Evolutionary conservation across 768 basidiomycete genomes (phyloP).

Genomic region (Suillus cothurnatus): DNA sequence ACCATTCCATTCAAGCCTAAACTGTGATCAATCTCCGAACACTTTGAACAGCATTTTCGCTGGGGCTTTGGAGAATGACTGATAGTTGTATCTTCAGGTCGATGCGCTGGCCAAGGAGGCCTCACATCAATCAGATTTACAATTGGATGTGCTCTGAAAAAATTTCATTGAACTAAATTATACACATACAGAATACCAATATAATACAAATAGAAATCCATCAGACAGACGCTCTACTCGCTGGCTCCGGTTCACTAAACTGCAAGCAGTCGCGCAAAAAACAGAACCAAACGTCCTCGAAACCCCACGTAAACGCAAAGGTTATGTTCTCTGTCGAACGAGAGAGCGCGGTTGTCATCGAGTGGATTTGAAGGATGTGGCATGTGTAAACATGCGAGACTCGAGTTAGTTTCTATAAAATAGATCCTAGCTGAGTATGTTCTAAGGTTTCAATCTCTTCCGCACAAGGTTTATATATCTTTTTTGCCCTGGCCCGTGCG

Average conservation of each 20-base stretch:
- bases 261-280: slow-evolving; percentile 23
- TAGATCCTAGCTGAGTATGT: slow-evolving; percentile 45
- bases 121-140: too few relatives aligned
- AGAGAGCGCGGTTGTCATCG: slow-evolving; percentile 39
- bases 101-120: too few relatives aligned
- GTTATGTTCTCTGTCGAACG: slow-evolving; percentile 44
- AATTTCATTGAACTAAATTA: too few relatives aligned
- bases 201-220: slow-evolving; percentile 29
- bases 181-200: neutral
- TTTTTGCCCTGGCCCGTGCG: slow-evolving; percentile 38
- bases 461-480: slow-evolving; percentile 8
- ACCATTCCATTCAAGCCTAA: slow-evolving; percentile 7
- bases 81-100: too few relatives aligned
- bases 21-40: too few relatives aligned
- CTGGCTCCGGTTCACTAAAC: slow-evolving; percentile 29
- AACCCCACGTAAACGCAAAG: slow-evolving; percentile 18
- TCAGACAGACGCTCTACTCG: slow-evolving; percentile 45
- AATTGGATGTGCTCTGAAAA: too few relatives aligned
- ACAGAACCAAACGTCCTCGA: slow-evolving; percentile 42
- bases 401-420: slow-evolving; percentile 46
- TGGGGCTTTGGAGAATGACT: too few relatives aligned
- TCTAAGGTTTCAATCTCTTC: slow-evolving; percentile 33
- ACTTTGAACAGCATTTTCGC: too few relatives aligned
- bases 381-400: slow-evolving; percentile 48
- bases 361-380: slow-evolving; percentile 43